Evolutionary conservation across 2,329 filamentous ascomycete genomes (phyloP).

Genomic region (Colletotrichum filicis): DNA sequence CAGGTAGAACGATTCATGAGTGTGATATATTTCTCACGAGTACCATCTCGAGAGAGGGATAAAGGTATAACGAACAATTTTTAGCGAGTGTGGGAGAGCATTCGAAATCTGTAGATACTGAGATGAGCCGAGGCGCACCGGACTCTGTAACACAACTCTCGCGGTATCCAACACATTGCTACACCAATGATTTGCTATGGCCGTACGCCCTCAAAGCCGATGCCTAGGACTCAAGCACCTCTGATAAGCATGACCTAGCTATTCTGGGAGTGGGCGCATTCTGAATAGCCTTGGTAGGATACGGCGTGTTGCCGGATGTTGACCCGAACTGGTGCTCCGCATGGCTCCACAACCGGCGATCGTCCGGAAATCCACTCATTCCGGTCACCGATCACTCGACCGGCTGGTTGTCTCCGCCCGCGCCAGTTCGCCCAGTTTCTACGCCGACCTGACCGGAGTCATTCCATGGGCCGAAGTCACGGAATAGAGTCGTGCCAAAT

Average conservation of each 20-base stretch:
- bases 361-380: neutral
- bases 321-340: neutral
- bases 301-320: neutral
- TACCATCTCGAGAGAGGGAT: neutral
- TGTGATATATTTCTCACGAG: neutral
- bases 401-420: neutral
- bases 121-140: neutral
- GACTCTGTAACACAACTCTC: neutral
- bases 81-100: neutral
- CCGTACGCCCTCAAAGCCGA: neutral
- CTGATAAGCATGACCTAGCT: neutral
- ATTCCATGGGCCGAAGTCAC: neutral
- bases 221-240: neutral
- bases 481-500: too few relatives aligned
- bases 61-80: neutral
- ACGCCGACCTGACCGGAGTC: neutral
- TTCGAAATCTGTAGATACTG: neutral
- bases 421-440: neutral
- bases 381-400: neutral
- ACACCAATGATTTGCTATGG: neutral
- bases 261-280: neutral
- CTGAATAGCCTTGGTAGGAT: neutral
- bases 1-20: slow-evolving; percentile 2
- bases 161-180: neutral
- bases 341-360: neutral